These are phyloP conservation scores for Tricholoma sp. DNA, from an alignment of 768 basidiomycete species.

Conservation along the genomic window DNA sequence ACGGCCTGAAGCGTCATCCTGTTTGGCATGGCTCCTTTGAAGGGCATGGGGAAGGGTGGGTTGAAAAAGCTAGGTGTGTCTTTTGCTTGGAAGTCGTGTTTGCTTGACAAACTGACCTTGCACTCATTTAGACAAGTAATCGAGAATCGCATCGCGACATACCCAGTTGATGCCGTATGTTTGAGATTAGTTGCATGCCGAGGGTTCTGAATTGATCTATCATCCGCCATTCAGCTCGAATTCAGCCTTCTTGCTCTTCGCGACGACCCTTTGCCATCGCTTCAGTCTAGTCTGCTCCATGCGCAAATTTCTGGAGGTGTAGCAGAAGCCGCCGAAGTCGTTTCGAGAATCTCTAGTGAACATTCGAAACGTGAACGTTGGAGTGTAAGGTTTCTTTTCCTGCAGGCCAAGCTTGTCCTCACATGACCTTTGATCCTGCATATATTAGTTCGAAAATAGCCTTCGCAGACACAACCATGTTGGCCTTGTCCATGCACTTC, in stretches of 20 bases:
- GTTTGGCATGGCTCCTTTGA: constrained; percentile 75
- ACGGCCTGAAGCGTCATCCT: constrained; percentile 78
- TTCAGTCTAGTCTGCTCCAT: constrained; percentile 54
- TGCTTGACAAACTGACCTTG: constrained; percentile 13
- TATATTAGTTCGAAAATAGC: constrained; percentile 78
- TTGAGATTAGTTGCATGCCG: neutral
- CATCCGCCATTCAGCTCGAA: constrained; percentile 53
- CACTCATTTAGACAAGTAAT: constrained; percentile 62
- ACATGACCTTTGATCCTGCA: neutral
- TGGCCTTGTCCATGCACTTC: constrained; percentile 69
- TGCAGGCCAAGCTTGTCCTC: constrained; percentile 1
- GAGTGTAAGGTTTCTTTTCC: constrained; percentile 53
- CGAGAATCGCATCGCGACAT: constrained; percentile 83
- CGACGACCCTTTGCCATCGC: constrained; percentile 68
- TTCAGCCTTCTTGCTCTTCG: constrained; percentile 89
- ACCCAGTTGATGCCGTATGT: constrained; percentile 83
- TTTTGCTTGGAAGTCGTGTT: constrained; percentile 1
- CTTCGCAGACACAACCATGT: constrained; percentile 84
- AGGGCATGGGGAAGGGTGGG: constrained; percentile 75
- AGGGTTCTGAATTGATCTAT: constrained; percentile 1
- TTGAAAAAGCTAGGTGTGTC: constrained; percentile 68
- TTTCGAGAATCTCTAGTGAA: constrained; percentile 58
- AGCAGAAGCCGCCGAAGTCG: constrained; percentile 44
- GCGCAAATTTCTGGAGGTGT: constrained; percentile 39
- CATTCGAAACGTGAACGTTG: constrained; percentile 73